Percentiles rank a stretch among this genome's conserved stretches.
phyloP scores from a whole-genome alignment of 768 basidiomycete genomes.

The Holtermanniella nyarrowii region DNA sequence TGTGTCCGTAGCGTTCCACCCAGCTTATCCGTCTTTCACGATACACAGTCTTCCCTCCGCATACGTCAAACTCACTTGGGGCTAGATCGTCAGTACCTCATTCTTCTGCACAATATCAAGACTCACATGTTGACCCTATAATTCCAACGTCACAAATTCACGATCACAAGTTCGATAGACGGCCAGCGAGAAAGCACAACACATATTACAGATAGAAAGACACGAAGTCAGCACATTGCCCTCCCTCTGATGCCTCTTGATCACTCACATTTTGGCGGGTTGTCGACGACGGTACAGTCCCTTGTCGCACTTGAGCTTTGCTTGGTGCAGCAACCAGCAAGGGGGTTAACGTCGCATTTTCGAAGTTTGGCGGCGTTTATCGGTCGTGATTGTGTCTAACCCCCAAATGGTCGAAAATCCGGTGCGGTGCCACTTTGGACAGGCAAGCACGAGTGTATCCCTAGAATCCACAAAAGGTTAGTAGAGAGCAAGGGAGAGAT shows the following conservation, averaged over 20 bases:
- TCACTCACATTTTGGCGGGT: constrained; percentile 21
- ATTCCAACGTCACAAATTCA: constrained; percentile 5
- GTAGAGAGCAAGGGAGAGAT: too few relatives aligned
- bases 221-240: background rate
- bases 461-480: too few relatives aligned
- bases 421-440: too few relatives aligned
- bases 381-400: too few relatives aligned
- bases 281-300: constrained; percentile 10
- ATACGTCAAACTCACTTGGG: constrained; percentile 26
- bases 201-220: constrained; percentile 1
- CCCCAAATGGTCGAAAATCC: too few relatives aligned
- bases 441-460: too few relatives aligned
- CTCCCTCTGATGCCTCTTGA: background rate
- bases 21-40: constrained; percentile 1
- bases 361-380: too few relatives aligned
- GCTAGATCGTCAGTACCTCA: constrained; percentile 20
- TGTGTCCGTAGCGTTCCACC: background rate
- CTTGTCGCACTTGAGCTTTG: too few relatives aligned
- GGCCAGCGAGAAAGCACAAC: constrained; percentile 10
- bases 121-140: constrained; percentile 40
- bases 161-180: too few relatives aligned
- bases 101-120: background rate
- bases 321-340: too few relatives aligned
- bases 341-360: too few relatives aligned
- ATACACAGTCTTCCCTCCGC: background rate